Evolutionary conservation across 148 eudicot species (phyloP), one percentile per base, ranked within the genome.

Genomic region (Rhododendron molle): DNA sequence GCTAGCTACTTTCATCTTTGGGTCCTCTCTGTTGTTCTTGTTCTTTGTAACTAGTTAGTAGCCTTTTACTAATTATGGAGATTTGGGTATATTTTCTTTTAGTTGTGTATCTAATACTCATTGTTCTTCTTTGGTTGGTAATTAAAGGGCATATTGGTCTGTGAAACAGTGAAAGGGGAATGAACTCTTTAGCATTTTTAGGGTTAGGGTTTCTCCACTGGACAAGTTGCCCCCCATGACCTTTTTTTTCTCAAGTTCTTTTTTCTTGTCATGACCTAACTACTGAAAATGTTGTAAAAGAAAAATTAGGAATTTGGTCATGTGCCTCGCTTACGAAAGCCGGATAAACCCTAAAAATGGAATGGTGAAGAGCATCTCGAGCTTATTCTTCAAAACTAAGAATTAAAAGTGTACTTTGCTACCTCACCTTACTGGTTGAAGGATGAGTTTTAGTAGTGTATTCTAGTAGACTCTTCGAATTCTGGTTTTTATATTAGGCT

Each of bases 121-220:
- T 15, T 85, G 16, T 60, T 85, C 15, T 54, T 71, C 76, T 67
- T n/a, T 84, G 83, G 54, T 80, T 83, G 80, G 20, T 34, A 34
- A 34, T 28, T 50, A 20, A 67, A 65, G 46, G 52, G 86, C 36
- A 67, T 69, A 67, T 83, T 72, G 65, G 38, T 65, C 34, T 36
- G 36, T 16, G 18, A 7, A 20, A 34, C 36, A 34, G 36, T 34
- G 36, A 34, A 34, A 34, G 46, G 32, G 54, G 47, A 21, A 36
- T 18, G 46, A 30, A 49, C 44, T 71, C 7, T 83, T 83, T 20
- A 50, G 50, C n/a, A 26, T 44, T 28, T 65, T 69, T 20, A 30
- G 77, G 78, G 77, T 83, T 83, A 83, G 85, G 77, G 40, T 83
- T 69, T 83, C 84, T 65, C 76, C 84, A n/a, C 40, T 47, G 10